Conservation (phyloP, 2,329 filamentous ascomycete species). For the Colletotrichum sp. region DNA sequence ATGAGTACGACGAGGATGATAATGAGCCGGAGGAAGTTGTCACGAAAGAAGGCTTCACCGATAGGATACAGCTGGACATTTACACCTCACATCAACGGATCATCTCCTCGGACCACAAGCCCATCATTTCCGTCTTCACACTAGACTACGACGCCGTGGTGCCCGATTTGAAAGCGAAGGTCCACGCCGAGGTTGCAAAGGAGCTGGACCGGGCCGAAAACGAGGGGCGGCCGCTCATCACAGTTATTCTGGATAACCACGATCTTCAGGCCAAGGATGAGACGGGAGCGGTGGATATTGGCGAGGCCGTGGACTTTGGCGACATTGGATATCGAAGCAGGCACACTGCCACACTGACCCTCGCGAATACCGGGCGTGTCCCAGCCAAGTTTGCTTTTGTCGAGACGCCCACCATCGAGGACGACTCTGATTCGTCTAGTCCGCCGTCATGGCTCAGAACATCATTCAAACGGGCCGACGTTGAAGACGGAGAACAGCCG, state of each 20-base stretch:
- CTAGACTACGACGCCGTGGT: slow-evolving; percentile 88
- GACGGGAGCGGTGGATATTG: slow-evolving; percentile 38
- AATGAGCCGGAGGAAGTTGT: slow-evolving; percentile 52
- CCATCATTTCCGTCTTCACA: slow-evolving; percentile 81
- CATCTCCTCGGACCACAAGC: slow-evolving; percentile 94
- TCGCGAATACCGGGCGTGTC: slow-evolving; percentile 91
- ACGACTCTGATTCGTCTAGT: slow-evolving; percentile 38
- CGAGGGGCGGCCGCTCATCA: slow-evolving; percentile 82
- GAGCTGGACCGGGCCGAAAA: slow-evolving; percentile 93
- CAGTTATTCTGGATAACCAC: slow-evolving; percentile 76
- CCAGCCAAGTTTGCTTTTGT: slow-evolving; percentile 81
- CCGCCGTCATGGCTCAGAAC: slow-evolving; percentile 74
- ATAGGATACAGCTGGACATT: slow-evolving; percentile 62
- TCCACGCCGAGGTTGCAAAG: slow-evolving; percentile 86
- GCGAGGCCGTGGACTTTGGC: slow-evolving; percentile 78
- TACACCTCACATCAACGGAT: slow-evolving; percentile 92
- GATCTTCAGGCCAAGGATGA: slow-evolving; percentile 30
- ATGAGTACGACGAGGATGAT: slow-evolving; percentile 58
- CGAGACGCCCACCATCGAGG: slow-evolving; percentile 64
- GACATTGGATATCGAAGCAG: slow-evolving; percentile 72
- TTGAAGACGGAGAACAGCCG: slow-evolving; percentile 32
- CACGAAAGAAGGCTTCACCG: slow-evolving; percentile 63
- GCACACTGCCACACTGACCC: slow-evolving; percentile 72
- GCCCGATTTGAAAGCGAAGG: slow-evolving; percentile 79
- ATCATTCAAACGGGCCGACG: slow-evolving; percentile 61